These are phyloP conservation scores for Tetracladium marchalianum DNA, from an alignment of 495 filamentous ascomycete species.

Conservation along the genomic window DNA sequence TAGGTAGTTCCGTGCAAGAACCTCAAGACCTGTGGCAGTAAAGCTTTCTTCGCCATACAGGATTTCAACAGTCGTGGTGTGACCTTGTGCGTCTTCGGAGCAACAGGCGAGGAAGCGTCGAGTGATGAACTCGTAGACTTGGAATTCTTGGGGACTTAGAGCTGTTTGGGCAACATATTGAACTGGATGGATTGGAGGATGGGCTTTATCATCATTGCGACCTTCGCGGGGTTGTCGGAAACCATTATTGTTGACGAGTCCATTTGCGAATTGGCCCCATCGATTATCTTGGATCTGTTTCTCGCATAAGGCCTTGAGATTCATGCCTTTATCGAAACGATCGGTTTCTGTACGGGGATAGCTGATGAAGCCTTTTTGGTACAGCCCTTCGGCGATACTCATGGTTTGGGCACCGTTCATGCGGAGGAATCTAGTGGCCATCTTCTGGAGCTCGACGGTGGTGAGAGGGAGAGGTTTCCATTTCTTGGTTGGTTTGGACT, in stretches of 20 bases:
- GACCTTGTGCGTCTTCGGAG: conserved; percentile 84
- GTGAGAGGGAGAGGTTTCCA: conserved; percentile 91
- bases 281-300: conserved; percentile 67
- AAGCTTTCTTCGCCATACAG: conserved; percentile 78
- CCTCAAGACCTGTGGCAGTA: conserved; percentile 69
- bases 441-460: conserved; percentile 97
- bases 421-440: conserved; percentile 73
- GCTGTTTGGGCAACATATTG: conserved; percentile 56
- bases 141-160: conserved; percentile 53
- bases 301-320: conserved; percentile 67
- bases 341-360: conserved; percentile 97
- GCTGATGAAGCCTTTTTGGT: conserved; percentile 91
- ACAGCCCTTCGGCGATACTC: conserved; percentile 81
- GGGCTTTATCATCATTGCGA: conserved; percentile 86
- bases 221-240: conserved; percentile 78
- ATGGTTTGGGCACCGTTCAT: conserved; percentile 84
- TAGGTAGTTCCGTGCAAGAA: conserved; percentile 82
- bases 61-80: conserved; percentile 75
- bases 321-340: conserved; percentile 85
- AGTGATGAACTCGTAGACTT: conserved; percentile 89
- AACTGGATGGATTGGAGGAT: conserved; percentile 94
- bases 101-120: conserved; percentile 94
- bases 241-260: conserved; percentile 56
- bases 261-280: conserved; percentile 81
- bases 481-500: conserved; percentile 85